Conservation (phyloP, 305 asterid species). For the Fraxinus dipetala region DNA sequence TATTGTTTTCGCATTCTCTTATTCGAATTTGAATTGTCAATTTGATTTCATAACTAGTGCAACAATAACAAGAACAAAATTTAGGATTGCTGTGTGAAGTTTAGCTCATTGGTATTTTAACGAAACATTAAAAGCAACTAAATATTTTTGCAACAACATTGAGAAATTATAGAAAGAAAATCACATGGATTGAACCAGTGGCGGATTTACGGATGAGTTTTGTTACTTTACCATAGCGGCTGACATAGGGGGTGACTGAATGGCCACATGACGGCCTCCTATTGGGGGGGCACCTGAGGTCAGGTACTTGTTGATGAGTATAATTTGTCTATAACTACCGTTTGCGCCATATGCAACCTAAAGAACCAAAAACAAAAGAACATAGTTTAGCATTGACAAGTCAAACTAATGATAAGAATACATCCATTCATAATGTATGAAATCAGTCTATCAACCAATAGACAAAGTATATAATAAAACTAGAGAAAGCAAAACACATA, state of each 20-base stretch:
- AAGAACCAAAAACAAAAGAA: slow-evolving; percentile 9
- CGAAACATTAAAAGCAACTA: no score
- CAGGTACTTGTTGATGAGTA: slow-evolving; percentile 49
- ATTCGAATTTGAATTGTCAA: not conserved
- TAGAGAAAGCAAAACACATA: not conserved
- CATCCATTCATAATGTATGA: not conserved
- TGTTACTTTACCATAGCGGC: no score
- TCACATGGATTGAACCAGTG: no score
- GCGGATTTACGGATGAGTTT: slow-evolving; percentile 37
- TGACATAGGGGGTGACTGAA: no score
- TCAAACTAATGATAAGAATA: not conserved
- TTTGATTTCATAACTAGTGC: not conserved
- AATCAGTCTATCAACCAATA: not conserved
- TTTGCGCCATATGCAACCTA: slow-evolving; percentile 79
- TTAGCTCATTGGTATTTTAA: no score
- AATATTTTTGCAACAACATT: no score
- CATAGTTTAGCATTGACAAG: slow-evolving; percentile 1
- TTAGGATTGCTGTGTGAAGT: no score
- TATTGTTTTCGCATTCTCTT: not conserved
- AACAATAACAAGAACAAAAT: not conserved
- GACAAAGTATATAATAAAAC: not conserved
- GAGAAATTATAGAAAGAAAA: no score
- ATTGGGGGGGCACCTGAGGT: slow-evolving; percentile 47
- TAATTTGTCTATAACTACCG: slow-evolving; percentile 53
- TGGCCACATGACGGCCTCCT: no score